Conservation (phyloP, 495 filamentous ascomycete genomes). For the Lentithecium fluviatile region DNA sequence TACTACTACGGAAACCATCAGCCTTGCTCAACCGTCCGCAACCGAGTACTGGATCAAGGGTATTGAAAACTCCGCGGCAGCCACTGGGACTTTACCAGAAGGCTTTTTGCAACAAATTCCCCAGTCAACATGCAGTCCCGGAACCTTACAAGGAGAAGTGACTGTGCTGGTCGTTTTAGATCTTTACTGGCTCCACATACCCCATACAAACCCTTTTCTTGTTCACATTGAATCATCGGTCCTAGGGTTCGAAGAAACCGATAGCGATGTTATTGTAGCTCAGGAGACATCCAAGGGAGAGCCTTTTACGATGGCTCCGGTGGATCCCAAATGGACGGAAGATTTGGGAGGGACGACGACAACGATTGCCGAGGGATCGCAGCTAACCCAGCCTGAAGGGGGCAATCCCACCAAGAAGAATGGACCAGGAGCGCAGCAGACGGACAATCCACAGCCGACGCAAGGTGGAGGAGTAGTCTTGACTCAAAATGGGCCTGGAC, state of each 20-base stretch:
- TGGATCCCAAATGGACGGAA: not conserved
- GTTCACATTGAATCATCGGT: constrained; percentile 33
- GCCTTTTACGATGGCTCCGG: constrained; percentile 2
- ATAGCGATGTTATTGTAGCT: not conserved
- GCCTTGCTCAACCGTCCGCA: constrained; percentile 13
- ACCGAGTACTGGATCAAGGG: constrained; percentile 13
- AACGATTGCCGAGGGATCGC: no score
- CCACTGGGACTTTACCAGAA: constrained; percentile 18
- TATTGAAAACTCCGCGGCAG: constrained; percentile 14
- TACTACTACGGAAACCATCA: constrained; percentile 17
- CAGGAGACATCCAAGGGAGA: not conserved
- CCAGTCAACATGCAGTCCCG: constrained; percentile 26
- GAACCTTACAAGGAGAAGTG: constrained; percentile 17
- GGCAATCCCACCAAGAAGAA: no score
- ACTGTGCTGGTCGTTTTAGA: constrained; percentile 31
- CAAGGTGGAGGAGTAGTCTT: no score
- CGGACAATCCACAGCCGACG: no score
- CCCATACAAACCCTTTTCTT: constrained; percentile 11
- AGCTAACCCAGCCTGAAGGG: no score
- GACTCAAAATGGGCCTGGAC: no score
- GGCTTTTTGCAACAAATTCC: constrained; percentile 29
- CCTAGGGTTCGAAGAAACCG: constrained; percentile 14
- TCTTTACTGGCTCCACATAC: constrained; percentile 8
- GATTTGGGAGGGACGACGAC: no score
- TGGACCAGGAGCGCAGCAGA: no score